Base-by-base conservation (phyloP, 2,329 filamentous ascomycete genomes). In the Monilinia vaccinii-corymbosi region DNA sequence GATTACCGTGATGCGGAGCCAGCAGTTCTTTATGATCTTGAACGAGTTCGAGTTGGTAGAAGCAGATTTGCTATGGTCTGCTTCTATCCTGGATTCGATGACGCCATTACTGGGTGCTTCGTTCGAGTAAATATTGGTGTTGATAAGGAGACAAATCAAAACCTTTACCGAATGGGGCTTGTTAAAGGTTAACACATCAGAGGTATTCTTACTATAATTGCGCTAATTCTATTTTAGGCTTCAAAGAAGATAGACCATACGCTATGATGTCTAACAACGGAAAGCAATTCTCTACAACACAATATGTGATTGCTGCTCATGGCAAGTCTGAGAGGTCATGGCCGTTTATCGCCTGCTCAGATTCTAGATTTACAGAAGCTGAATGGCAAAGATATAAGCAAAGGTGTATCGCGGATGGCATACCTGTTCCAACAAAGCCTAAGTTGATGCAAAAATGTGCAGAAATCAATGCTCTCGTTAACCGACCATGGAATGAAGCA, bases 311-410 rank as follows among this genome's bases (percentile, higher is more conserved):
- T 58, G 85, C 89, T 46, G 85, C 90, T 9, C 88, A 96, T 71
- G 94, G 94, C 49, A 91, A 92, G 68, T 81, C 88, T 0, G 82
- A 91, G 70, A 88, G 87, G 71, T 85, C 92, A 40, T 97, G 91
- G 75, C 91, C 92, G 5, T 97, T 97, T 73, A 87, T 94, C 63
- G 87, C 87, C 64, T 92, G 93, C 71, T 97, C 94, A 0, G 92
- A 96, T 72, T 84, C 86, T 53, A 79, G 81, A 46, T 89, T 97
- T 70, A 89, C 88, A n/a, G 91, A 94, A 73, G 76, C 79, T 56
- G 94, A 99, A 72, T 89, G 90, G 75, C 85, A 86, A 61, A 87
- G 90, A 31, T 97, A 91, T 74, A 87, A 88, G 67, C 82, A 86
- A 61, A 86, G 85, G 10, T 86, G 92, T 71, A 77, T 82, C 25